Conservation (phyloP, 164 flowering plant genomes). For the Stephania cephalantha region DNA sequence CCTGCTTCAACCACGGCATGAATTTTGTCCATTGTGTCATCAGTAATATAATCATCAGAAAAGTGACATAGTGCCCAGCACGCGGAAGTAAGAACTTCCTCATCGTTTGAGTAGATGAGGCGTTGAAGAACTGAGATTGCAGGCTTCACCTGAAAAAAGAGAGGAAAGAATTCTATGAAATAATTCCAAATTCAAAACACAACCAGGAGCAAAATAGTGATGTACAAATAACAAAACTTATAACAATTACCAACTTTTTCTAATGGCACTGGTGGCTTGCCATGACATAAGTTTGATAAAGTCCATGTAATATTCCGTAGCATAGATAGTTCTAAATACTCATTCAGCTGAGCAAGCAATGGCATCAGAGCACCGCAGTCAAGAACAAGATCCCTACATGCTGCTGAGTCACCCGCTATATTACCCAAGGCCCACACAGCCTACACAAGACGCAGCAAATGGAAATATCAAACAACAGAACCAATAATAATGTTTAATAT, state of each 20-base stretch:
- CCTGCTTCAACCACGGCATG: constrained; percentile 78
- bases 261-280: constrained; percentile 75
- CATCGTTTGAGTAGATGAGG: constrained; percentile 61
- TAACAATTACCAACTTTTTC: constrained; percentile 38
- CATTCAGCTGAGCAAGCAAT: constrained; percentile 63
- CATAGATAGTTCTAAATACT: constrained; percentile 67
- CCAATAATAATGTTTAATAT: background rate
- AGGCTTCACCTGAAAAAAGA: constrained; percentile 47
- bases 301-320: constrained; percentile 94
- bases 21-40: constrained; percentile 81
- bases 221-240: background rate
- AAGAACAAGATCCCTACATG: constrained; percentile 77
- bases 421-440: constrained; percentile 97
- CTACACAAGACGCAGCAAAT: constrained; percentile 24
- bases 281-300: constrained; percentile 78
- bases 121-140: constrained; percentile 59
- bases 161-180: background rate
- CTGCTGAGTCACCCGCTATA: constrained; percentile 86
- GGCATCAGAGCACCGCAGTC: constrained; percentile 67
- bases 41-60: constrained; percentile 59
- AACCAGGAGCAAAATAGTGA: background rate
- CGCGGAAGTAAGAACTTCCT: constrained; percentile 74
- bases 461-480: background rate
- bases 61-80: constrained; percentile 85
- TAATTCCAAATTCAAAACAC: background rate